A percentile compares a stretch with the other conserved stretches of the same genome.
Conservation (phyloP, 83 land plant genomes). For the Thuja plicata region DNA sequence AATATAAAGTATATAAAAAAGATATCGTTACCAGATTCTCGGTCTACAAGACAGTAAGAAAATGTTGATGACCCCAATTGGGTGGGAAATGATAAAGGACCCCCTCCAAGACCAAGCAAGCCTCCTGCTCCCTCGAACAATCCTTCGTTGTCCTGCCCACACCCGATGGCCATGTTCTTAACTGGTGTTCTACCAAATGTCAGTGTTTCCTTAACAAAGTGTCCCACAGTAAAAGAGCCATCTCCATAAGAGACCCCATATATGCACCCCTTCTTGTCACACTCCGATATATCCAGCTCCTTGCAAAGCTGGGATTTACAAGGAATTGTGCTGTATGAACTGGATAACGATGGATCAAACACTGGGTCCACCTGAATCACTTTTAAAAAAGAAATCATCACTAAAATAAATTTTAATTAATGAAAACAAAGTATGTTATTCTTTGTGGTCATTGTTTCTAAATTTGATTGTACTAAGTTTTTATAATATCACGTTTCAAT, state of each 20-base stretch:
- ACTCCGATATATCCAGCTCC: constrained; percentile 46
- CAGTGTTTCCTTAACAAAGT: constrained; percentile 64
- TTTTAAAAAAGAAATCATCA: too few species aligned
- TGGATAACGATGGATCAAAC: constrained; percentile 58
- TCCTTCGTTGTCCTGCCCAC: constrained; percentile 82
- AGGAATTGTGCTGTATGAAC: constrained; percentile 50
- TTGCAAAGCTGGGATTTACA: constrained; percentile 19
- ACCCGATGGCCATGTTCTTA: constrained; percentile 61
- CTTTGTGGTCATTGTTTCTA: too few species aligned
- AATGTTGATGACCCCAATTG: constrained; percentile 44
- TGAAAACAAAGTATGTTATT: too few species aligned
- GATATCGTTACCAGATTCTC: background rate
- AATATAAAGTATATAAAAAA: too few species aligned
- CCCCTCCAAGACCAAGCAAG: constrained; percentile 62
- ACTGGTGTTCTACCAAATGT: constrained; percentile 40
- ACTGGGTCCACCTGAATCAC: constrained; percentile 55
- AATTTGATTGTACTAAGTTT: too few species aligned
- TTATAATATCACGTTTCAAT: too few species aligned
- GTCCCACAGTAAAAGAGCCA: constrained; percentile 75
- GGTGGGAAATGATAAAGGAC: constrained; percentile 45
- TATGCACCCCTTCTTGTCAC: constrained; percentile 45
- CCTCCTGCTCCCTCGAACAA: constrained; percentile 76
- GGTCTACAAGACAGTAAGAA: constrained; percentile 56
- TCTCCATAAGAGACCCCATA: constrained; percentile 80
- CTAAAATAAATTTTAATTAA: too few species aligned